Conservation (phyloP, 371 early-diverging fungal species). For the Synchytrium microbalum region DNA sequence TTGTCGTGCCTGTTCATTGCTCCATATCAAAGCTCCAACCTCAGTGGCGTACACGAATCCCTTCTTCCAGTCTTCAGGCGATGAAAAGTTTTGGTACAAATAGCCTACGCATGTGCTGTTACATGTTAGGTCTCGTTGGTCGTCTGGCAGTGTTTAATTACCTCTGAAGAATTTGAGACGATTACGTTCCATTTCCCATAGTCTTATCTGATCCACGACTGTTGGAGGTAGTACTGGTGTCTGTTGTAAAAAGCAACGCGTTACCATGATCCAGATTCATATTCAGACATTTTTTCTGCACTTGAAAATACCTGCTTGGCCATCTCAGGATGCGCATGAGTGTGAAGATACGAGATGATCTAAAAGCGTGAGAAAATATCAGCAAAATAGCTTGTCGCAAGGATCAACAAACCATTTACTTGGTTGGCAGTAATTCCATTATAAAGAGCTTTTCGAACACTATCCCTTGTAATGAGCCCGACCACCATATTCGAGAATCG, state of each 20-base stretch:
- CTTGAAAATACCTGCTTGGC: constrained; percentile 45
- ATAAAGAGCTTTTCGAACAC: constrained; percentile 75
- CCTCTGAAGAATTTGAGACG: constrained; percentile 45
- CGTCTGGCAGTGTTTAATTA: no score
- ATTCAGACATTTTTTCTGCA: not conserved
- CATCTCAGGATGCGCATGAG: constrained; percentile 93
- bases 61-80: not conserved
- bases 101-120: not conserved
- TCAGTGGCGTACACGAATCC: not conserved
- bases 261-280: not conserved
- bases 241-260: constrained; percentile 12
- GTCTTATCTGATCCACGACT: constrained; percentile 91
- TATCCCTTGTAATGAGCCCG: constrained; percentile 87
- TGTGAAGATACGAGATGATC: constrained; percentile 80
- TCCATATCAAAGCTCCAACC: not conserved
- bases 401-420: constrained; percentile 26
- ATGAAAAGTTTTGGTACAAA: not conserved
- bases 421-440: constrained; percentile 97
- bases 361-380: constrained; percentile 14
- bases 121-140: no score
- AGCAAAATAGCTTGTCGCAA: not conserved
- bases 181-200: constrained; percentile 97
- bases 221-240: constrained; percentile 82
- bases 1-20: constrained; percentile 26
- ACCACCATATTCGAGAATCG: constrained; percentile 94